Evolutionary conservation across 1,139 yeast genomes (phyloP), one percentile per base, ranked within the genome.

Genomic region (Suhomyces kunorum): DNA sequence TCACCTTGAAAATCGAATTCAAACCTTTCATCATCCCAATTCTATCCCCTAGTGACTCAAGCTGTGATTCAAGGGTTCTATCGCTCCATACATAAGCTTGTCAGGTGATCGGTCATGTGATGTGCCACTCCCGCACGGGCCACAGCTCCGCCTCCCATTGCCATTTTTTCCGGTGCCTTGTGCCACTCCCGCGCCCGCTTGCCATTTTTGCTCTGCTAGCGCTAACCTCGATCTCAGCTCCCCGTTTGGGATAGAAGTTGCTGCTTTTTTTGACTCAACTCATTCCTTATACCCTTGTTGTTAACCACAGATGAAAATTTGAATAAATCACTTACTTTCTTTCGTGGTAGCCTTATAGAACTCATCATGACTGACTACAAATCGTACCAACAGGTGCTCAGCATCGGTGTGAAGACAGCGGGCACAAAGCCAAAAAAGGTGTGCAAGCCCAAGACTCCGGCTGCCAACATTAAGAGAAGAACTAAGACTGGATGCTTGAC

Each of bases 401-500:
- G 66, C 45, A 59, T 71, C 22, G 51, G 66, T 2, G 59, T 63
- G 32, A 60, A 58, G 46, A 39, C 35, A 27, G 31, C 33, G 15
- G 40, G 39, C 40, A 32, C 38, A 33, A 38, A 41, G 27, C 44
- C 46, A 23, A 51, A 48, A 43, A 54, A 50, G 36, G 52, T 49
- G 28, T 41, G 44, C 36, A 50, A 56, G 34, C 46, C 56, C 29
- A 51, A 51, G 32, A 32, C 40, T 2, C 47, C 40, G 36, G 35
- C 47, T 28, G 50, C 53, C 32, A 45, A 48, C 14, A 38, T 41
- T 29, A 70, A 71, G 59, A 59, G 79, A 49, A 64, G 85, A 53
- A 83, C 90, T 3, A 73, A 85, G 57, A 82, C 90, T 0, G 92
- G 92, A 2, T 84, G 92, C 55, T 58, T 83, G 41, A 84, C 90